Conservation (phyloP, 306 rosid genomes). For the Fragaria iinumae region DNA sequence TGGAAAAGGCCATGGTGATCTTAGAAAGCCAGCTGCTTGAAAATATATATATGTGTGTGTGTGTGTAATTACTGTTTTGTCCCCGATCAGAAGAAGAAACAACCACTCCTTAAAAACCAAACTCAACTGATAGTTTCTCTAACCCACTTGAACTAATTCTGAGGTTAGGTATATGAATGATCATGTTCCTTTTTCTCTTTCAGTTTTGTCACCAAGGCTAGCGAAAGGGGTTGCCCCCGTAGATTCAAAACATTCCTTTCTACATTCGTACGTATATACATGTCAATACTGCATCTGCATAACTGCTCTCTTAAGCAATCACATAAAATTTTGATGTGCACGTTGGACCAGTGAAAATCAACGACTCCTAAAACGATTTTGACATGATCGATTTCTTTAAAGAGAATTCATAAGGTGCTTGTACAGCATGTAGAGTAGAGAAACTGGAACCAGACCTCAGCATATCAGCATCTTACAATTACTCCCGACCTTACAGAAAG, state of each 20-base stretch:
- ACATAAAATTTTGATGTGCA: slow-evolving; percentile 11
- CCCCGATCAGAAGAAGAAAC: background rate
- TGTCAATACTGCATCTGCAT: background rate
- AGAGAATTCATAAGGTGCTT: slow-evolving; percentile 21
- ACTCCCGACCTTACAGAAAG: slow-evolving; percentile 7
- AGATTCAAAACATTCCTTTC: background rate
- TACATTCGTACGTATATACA: background rate
- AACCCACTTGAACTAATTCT: background rate
- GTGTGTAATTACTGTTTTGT: background rate
- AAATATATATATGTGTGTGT: too few species aligned
- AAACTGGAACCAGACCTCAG: slow-evolving; percentile 1
- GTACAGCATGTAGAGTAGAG: background rate
- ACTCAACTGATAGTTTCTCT: background rate
- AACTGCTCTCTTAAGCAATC: slow-evolving; percentile 22
- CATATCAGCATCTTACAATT: background rate
- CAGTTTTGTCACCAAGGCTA: background rate
- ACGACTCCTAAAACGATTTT: slow-evolving; percentile 23
- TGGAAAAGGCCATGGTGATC: background rate
- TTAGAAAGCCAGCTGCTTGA: too few species aligned
- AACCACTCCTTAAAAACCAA: slow-evolving; percentile 2
- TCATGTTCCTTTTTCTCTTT: background rate
- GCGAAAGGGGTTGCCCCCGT: background rate
- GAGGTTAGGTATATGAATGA: background rate
- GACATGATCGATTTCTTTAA: slow-evolving; percentile 25
- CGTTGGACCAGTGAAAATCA: slow-evolving; percentile 23